A percentile compares a stretch with the other conserved stretches of the same genome.
Evolutionary conservation across 2,329 filamentous ascomycete species (phyloP).

Genomic region (Calonectria henricotiae): DNA sequence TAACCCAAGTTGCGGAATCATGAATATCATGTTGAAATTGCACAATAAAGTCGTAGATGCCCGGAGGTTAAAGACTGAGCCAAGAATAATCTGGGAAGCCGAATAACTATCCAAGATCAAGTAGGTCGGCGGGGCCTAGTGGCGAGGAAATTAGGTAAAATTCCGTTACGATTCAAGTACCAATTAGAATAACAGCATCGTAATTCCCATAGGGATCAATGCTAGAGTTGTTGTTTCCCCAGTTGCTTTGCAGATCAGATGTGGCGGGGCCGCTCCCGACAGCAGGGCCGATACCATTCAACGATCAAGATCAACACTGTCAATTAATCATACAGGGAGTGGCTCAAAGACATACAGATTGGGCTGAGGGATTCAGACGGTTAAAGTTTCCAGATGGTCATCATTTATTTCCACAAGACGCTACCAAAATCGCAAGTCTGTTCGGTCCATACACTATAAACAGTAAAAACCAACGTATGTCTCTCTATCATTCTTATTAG

Average conservation of each 20-base stretch:
- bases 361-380: no score
- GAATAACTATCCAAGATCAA: background rate
- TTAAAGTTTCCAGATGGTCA: no score
- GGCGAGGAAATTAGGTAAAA: background rate
- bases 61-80: background rate
- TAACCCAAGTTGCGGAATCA: background rate
- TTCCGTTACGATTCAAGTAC: no score
- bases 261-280: constrained; percentile 8
- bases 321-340: no score
- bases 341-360: no score
- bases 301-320: background rate
- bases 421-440: no score
- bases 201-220: background rate
- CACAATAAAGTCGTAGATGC: background rate
- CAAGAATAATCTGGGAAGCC: background rate
- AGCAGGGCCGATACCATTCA: background rate
- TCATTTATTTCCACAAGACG: no score
- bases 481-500: no score
- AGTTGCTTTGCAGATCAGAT: background rate
- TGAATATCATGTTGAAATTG: background rate
- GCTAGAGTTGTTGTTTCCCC: background rate
- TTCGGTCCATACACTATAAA: no score
- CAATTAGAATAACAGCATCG: background rate
- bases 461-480: no score
- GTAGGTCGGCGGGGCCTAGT: background rate